Evolutionary conservation across 805 yeast species (phyloP).

Genomic region (Saccharomycopsis selenospora): DNA sequence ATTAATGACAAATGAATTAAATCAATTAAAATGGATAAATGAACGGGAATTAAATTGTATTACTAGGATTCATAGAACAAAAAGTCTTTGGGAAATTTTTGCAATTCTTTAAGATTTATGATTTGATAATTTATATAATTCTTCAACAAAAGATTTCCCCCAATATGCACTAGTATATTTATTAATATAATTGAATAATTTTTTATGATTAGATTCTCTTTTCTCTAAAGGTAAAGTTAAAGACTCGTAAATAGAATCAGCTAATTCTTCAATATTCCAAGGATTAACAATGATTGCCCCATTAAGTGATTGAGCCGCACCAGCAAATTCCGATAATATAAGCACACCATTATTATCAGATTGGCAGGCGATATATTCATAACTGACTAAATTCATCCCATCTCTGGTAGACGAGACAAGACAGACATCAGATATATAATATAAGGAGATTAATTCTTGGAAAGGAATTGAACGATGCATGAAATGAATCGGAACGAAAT

Average conservation of each 20-base stretch:
- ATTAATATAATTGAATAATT: constrained; percentile 77
- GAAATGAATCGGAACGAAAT: constrained; percentile 95
- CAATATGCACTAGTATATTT: constrained; percentile 94
- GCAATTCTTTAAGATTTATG: constrained; percentile 28
- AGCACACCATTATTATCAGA: constrained; percentile 76
- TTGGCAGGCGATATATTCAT: constrained; percentile 96
- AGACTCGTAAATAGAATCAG: constrained; percentile 79
- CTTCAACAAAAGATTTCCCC: constrained; percentile 95
- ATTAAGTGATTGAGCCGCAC: constrained; percentile 97
- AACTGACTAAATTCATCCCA: constrained; percentile 96
- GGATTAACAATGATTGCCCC: constrained; percentile 95
- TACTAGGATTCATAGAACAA: constrained; percentile 48
- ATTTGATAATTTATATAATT: constrained; percentile 44
- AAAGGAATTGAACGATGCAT: constrained; percentile 89
- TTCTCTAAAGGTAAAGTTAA: constrained; percentile 81
- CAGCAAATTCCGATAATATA: constrained; percentile 91
- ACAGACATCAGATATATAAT: constrained; percentile 83
- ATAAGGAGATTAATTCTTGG: constrained; percentile 83
- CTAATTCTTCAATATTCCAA: constrained; percentile 94
- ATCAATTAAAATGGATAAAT: constrained; percentile 57
- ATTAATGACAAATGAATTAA: constrained; percentile 65
- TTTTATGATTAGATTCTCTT: constrained; percentile 67
- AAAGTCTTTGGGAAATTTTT: constrained; percentile 51
- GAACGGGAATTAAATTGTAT: constrained; percentile 48
- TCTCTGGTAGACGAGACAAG: constrained; percentile 91